These are phyloP conservation scores for Rhodotorula sp. DNA, from an alignment of 1,284 basidiomycete species.

Conservation along the genomic window DNA sequence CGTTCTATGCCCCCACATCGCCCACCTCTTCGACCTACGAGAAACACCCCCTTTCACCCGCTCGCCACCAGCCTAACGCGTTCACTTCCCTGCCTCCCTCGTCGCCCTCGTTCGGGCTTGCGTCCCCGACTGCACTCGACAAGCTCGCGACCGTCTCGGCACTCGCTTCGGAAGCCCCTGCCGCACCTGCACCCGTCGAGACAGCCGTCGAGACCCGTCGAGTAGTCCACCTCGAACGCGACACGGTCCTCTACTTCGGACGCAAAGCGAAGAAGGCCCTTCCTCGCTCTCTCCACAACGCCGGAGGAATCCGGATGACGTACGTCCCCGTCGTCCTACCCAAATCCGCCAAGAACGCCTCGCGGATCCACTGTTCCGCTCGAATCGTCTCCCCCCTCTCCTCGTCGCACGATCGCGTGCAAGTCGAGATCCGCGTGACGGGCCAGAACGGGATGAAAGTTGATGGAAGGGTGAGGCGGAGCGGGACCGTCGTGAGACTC, in stretches of 20 bases:
- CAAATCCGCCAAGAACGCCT: constrained; percentile 34
- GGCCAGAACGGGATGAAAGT: constrained; percentile 40
- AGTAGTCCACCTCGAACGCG: constrained; percentile 18
- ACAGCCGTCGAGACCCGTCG: not conserved
- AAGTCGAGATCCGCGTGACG: constrained; percentile 25
- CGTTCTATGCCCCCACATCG: constrained; percentile 32
- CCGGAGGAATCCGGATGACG: not conserved
- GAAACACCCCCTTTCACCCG: constrained; percentile 2
- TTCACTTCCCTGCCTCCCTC: constrained; percentile 19
- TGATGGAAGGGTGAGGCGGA: constrained; percentile 27
- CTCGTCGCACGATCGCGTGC: not conserved
- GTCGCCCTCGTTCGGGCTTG: constrained; percentile 13
- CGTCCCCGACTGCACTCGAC: not conserved
- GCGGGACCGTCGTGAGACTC: not conserved
- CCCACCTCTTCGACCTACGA: constrained; percentile 6
- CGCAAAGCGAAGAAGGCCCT: constrained; percentile 35
- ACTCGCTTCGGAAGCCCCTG: not conserved
- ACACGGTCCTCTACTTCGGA: constrained; percentile 32
- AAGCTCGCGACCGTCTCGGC: not conserved
- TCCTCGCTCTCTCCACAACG: not conserved
- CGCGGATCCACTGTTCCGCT: constrained; percentile 33
- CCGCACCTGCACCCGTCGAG: not conserved
- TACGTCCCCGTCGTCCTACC: constrained; percentile 33
- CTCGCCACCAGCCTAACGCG: not conserved
- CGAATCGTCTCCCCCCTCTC: constrained; percentile 7